Percentiles rank a stretch among this genome's conserved stretches.
Evolutionary conservation across 257 asterid genomes (phyloP).

Genomic region (Solanum peruvianum): DNA sequence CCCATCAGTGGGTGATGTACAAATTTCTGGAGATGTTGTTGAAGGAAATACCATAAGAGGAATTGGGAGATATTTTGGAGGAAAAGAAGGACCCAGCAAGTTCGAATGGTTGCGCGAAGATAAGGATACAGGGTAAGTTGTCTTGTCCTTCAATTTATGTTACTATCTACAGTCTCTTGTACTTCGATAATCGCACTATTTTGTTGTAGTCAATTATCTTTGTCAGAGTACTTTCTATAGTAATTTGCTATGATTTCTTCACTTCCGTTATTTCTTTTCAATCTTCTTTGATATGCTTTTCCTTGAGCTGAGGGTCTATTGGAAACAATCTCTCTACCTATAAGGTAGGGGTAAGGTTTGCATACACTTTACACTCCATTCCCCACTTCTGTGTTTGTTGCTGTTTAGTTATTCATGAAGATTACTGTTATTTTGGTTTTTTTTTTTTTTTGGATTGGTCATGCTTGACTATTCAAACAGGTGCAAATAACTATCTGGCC

Average conservation of each 20-base stretch:
- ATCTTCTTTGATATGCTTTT: neutral
- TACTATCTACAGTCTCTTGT: neutral
- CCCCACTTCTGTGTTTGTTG: neutral
- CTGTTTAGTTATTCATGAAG: neutral
- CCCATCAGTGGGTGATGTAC: conserved; percentile 74
- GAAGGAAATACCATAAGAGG: conserved; percentile 77
- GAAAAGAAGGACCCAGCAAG: conserved; percentile 98
- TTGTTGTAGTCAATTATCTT: neutral
- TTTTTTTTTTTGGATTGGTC: neutral
- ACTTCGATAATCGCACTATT: neutral
- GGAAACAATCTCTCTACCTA: neutral
- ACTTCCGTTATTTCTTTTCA: neutral
- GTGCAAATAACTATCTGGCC: neutral
- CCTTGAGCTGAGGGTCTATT: neutral
- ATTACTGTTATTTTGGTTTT: neutral
- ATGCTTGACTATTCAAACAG: neutral
- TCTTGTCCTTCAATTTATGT: neutral
- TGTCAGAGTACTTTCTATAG: neutral
- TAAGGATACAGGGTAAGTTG: conserved; percentile 62
- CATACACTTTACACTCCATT: neutral
- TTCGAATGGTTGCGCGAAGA: conserved; percentile 89
- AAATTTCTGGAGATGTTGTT: conserved; percentile 61
- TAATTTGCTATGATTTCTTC: neutral
- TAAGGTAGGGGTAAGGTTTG: neutral
- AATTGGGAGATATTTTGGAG: conserved; percentile 82